Evolutionary conservation across 176 grass and related monocot species (phyloP).

Genomic region (Eragrostis nindensis): DNA sequence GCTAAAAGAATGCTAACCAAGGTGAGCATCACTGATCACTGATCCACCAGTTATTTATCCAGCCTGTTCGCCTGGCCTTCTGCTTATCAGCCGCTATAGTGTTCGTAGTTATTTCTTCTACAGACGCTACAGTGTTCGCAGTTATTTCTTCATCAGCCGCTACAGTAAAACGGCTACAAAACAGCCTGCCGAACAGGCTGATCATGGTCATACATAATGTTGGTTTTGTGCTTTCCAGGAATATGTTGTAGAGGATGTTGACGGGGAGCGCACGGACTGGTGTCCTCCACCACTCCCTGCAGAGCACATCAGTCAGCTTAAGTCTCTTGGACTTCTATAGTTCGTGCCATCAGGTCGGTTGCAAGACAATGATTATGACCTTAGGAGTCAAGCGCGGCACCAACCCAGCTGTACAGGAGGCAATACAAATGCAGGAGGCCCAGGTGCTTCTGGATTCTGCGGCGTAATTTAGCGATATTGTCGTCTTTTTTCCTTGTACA

Average conservation of each 20-base stretch:
- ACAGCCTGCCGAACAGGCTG: too few species aligned
- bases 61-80: too few species aligned
- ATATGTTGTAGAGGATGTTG: constrained; percentile 87
- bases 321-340: constrained; percentile 84
- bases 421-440: constrained; percentile 22
- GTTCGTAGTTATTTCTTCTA: too few species aligned
- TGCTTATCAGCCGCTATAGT: too few species aligned
- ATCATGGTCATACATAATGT: not conserved
- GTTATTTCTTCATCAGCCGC: too few species aligned
- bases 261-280: constrained; percentile 75
- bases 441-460: constrained; percentile 17
- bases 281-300: constrained; percentile 66
- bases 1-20: constrained; percentile 93
- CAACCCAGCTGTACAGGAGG: constrained; percentile 54
- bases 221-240: constrained; percentile 49
- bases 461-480: constrained; percentile 23
- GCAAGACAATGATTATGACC: constrained; percentile 27
- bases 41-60: not conserved
- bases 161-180: too few species aligned
- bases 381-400: constrained; percentile 15
- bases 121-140: too few species aligned
- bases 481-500: constrained; percentile 43
- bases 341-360: not conserved
- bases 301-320: constrained; percentile 80
- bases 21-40: constrained; percentile 24